Evolutionary conservation across 2,329 filamentous ascomycete species (phyloP), one percentile per base, ranked within the genome.

Genomic region (Apiospora sp.): DNA sequence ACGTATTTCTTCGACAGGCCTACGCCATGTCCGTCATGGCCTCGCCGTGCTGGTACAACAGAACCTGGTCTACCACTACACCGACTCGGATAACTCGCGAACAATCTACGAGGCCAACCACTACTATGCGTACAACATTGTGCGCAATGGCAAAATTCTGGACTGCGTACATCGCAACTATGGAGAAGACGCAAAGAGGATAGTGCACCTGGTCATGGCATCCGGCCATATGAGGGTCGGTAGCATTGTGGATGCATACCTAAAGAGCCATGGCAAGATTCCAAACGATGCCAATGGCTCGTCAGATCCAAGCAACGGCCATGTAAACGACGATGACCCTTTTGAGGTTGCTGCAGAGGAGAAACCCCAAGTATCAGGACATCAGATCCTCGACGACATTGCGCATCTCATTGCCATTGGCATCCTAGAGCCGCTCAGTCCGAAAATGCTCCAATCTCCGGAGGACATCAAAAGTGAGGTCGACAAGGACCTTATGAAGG

Each of bases 41-140:
- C 88, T 99, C 70, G 92, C 91, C 71, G 92, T 96, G 44, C 91
- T 98, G 75, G 89, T 97, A 58, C 96, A 98, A 81, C 93, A 98
- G 80, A 94, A 95, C 79, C 89, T 98, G 68, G 86, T 97, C 75
- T 94, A 91, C 81, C 92, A 95, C 82, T 88, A 91, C 75, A 90
- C 91, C 76, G 88, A 91, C 73, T 80, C 86, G 72, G 89, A 92
- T 72, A 88, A 90, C 61, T 88, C 88, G 67, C 81, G 87, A 69
- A 93, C 93, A 34, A 91, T 90, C 80, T 99, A 98, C 84, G 94
- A 98, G 81, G 93, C 94, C 73, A 95, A 98, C 78, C 87, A 92
- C 80, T 86, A 91, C 76, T 90, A 92, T 74, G 93, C 94, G 75
- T 98, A 98, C 83, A 92, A 92, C 76, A 87, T 98, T 61, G 86